These are phyloP conservation scores for Marvania coccoides DNA, from an alignment of 139 green algal genomes.

Conservation along the genomic window DNA sequence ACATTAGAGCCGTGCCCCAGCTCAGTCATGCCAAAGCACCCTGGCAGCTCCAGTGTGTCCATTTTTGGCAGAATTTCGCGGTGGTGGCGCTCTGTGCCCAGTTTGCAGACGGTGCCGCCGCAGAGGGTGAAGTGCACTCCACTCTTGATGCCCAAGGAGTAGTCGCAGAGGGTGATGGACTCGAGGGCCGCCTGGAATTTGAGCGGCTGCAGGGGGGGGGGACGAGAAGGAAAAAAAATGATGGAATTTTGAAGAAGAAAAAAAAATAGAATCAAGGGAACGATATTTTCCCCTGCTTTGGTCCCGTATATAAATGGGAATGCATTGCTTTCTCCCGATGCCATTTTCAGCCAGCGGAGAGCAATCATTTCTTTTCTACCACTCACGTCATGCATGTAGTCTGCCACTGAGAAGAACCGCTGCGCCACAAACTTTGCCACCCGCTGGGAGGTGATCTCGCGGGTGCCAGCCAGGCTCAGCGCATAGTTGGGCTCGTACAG, in stretches of 20 bases:
- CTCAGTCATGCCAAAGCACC: conserved; percentile 84
- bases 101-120: conserved; percentile 51
- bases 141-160: conserved; percentile 78
- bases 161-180: conserved; percentile 67
- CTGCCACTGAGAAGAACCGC: conserved; percentile 54
- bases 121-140: conserved; percentile 85
- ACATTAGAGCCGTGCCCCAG: conserved; percentile 84
- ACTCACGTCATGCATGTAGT: conserved; percentile 58
- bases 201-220: too few species aligned
- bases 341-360: too few species aligned
- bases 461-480: conserved; percentile 55
- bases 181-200: conserved; percentile 67
- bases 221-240: too few species aligned
- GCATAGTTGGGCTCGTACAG: conserved; percentile 70
- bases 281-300: too few species aligned
- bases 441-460: conserved; percentile 67
- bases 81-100: conserved; percentile 82
- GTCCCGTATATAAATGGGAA: too few species aligned
- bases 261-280: too few species aligned
- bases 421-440: conserved; percentile 53
- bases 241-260: too few species aligned
- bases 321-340: too few species aligned
- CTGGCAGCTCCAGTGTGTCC: conserved; percentile 60
- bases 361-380: too few species aligned
- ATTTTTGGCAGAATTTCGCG: conserved; percentile 39